phyloP scores from a whole-genome alignment of 2,329 filamentous ascomycete species.

The Fusarium sp. region DNA sequence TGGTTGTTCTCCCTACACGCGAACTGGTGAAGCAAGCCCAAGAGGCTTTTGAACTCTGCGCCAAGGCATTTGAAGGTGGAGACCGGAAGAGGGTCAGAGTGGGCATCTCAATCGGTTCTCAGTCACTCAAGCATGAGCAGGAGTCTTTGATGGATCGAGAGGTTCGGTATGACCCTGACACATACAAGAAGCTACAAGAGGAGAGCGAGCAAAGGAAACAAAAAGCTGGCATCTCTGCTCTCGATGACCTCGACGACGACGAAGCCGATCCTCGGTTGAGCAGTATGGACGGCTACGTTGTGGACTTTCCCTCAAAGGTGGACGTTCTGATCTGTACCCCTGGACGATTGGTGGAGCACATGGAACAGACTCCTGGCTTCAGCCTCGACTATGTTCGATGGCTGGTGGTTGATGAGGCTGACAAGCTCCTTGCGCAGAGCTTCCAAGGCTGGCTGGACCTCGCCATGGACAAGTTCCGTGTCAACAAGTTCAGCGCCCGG shows the following conservation, averaged over 20 bases:
- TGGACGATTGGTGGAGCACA: slow-evolving; percentile 90
- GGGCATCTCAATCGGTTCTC: slow-evolving; percentile 85
- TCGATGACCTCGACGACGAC: slow-evolving; percentile 34
- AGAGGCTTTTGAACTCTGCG: slow-evolving; percentile 80
- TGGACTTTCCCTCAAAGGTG: slow-evolving; percentile 75
- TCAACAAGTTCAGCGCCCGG: slow-evolving; percentile 60
- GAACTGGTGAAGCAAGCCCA: slow-evolving; percentile 90
- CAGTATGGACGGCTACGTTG: slow-evolving; percentile 63
- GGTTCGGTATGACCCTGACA: slow-evolving; percentile 72
- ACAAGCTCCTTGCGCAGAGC: slow-evolving; percentile 89
- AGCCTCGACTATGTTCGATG: slow-evolving; percentile 82
- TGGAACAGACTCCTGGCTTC: slow-evolving; percentile 86
- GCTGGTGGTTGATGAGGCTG: slow-evolving; percentile 94
- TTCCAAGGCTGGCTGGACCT: slow-evolving; percentile 91
- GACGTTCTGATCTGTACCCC: slow-evolving; percentile 94
- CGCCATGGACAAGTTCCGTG: slow-evolving; percentile 72
- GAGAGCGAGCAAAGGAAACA: slow-evolving; percentile 20
- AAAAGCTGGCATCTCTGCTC: slow-evolving; percentile 12
- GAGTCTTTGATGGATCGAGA: slow-evolving; percentile 58
- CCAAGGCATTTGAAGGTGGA: slow-evolving; percentile 67
- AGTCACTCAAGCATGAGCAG: slow-evolving; percentile 76
- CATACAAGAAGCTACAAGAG: slow-evolving; percentile 52
- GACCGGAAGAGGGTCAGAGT: slow-evolving; percentile 78
- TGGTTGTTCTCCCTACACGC: slow-evolving; percentile 91
- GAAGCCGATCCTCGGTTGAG: slow-evolving; percentile 48